Base-by-base conservation (phyloP, 2,329 filamentous ascomycete genomes). In the Diaporthe amygdali region DNA sequence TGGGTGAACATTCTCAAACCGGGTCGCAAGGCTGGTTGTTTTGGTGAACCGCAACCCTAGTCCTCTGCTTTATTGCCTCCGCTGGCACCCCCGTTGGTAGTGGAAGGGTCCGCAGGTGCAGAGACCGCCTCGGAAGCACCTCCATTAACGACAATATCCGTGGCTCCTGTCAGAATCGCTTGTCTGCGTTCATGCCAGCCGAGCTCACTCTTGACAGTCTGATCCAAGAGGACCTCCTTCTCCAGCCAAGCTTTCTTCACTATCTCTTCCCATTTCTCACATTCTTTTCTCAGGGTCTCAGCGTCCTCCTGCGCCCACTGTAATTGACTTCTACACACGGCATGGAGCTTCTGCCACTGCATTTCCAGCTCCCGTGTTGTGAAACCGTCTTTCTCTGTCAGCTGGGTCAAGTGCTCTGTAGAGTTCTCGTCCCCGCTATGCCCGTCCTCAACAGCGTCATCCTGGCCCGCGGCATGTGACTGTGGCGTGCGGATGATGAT, bases 211-310 rank as follows among this genome's bases (percentile, higher is more conserved):
- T 87, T 81, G 75, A 94, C 87, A 39, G 92, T 87, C 77, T 94
- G 93, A 70, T 94, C 89, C n/a, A 96, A 81, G 22, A 96, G 81
- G 37, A 94, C 87, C 81, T 96, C 93, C 81, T 96, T 96, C 81
- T 93, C 90, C 17, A 90, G 83, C 94, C 94, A 96, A 78, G 94
- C 93, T 73, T 90, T 86, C 79, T 89, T 89, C 80, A 92, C 91
- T 15, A 86, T 77, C 44, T 89, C 88, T 79, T 96, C 93, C 80
- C 92, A 87, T 52, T 84, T 83, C 74, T 91, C 90, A 75, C 91
- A 90, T 79, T 95, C 91, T 68, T 84, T 84, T 75, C 87, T 88
- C 64, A 96, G 84, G 47, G 85, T 81, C 66, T 93, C 90, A 70
- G 86, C 84, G 66, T 95, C 91, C 72, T 90, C 87, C 74, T 91